Base-by-base conservation (phyloP, 139 green algal species). In the Chlorella vulgaris region DNA sequence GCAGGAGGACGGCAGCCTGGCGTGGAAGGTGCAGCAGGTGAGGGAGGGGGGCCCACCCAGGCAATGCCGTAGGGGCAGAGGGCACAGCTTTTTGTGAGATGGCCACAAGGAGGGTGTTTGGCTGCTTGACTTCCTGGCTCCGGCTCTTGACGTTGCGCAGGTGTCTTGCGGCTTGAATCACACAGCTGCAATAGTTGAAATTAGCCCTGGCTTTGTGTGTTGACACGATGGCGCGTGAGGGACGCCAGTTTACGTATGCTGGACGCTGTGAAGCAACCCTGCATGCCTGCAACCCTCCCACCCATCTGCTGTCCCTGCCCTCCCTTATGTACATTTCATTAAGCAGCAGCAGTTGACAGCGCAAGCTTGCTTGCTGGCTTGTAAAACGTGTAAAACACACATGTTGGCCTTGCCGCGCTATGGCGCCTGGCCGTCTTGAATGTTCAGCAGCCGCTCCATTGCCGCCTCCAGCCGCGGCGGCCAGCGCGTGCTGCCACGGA, bases 141-240 rank as follows among this genome's bases (percentile, higher is more conserved):
- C n/a, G n/a, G n/a, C n/a, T n/a, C n/a, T 62, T 29, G 22, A 31
- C 47, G 19, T 66, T 28, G 7, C 40, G 21, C 70, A 85, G 62
- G 87, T 88, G 7, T 63, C 86, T 0, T 89, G 83, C 61, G 88
- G 88, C 28, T 74, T 87, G 28, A 91, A 91, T 75, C 88, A 91
- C 65, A 91, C 86, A 6, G 84, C 86, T 10, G 83, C 85, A 21
- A 40, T 89, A 26, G 26, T 91, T 6, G 81, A 91, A 40, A 29
- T 87, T 7, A n/a, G 50, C 2, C 60, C 62, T 6, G 67, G 29
- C 2, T 42, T 84, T 55, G 62, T 8, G 5, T 28, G 18, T n/a
- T 65, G 55, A 65, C 47, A 58, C 10, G 13, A 58, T 58, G 15
- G 47, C n/a, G n/a, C 15, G 47, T 58, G 47, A 58, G 47, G 10